Evolutionary conservation across 352 stramenopile genomes (phyloP).

Genomic region (Phytophthora parvispora): DNA sequence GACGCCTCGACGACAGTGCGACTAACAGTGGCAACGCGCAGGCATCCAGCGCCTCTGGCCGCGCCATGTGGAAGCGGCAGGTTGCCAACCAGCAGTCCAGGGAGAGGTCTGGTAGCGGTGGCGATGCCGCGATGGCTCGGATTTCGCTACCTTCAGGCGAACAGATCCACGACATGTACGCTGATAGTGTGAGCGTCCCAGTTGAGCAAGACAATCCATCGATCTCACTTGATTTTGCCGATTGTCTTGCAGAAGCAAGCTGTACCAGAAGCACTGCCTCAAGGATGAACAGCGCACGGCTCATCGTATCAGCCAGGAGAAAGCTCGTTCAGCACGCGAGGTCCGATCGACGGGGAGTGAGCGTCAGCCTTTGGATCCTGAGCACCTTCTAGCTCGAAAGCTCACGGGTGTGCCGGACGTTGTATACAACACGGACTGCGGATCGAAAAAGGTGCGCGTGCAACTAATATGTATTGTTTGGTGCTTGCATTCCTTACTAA

Average conservation of each 20-base stretch:
- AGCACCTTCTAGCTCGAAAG: slow-evolving; percentile 44
- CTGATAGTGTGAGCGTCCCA: not conserved
- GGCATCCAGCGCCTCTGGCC: slow-evolving; percentile 61
- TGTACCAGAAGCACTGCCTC: slow-evolving; percentile 71
- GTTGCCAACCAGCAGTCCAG: slow-evolving; percentile 43
- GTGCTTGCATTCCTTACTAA: not conserved
- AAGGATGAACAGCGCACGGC: slow-evolving; percentile 75
- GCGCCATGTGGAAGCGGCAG: slow-evolving; percentile 80
- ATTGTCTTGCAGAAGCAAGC: slow-evolving; percentile 57
- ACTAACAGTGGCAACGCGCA: slow-evolving; percentile 24
- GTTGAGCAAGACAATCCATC: no score
- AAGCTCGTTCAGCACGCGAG: slow-evolving; percentile 43
- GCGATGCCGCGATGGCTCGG: slow-evolving; percentile 30
- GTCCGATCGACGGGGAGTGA: slow-evolving; percentile 16
- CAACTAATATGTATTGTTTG: not conserved
- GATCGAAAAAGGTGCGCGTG: slow-evolving; percentile 55
- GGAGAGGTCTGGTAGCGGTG: slow-evolving; percentile 12
- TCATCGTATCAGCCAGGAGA: slow-evolving; percentile 59
- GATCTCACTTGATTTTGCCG: not conserved
- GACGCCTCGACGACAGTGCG: not conserved
- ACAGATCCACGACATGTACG: slow-evolving; percentile 81
- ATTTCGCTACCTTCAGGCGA: slow-evolving; percentile 74
- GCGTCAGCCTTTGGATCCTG: slow-evolving; percentile 63
- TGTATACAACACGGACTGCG: slow-evolving; percentile 74
- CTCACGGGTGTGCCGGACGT: slow-evolving; percentile 64